Evolutionary conservation across 2,329 filamentous ascomycete genomes (phyloP).

Genomic region (Tolypocladium capitatum): DNA sequence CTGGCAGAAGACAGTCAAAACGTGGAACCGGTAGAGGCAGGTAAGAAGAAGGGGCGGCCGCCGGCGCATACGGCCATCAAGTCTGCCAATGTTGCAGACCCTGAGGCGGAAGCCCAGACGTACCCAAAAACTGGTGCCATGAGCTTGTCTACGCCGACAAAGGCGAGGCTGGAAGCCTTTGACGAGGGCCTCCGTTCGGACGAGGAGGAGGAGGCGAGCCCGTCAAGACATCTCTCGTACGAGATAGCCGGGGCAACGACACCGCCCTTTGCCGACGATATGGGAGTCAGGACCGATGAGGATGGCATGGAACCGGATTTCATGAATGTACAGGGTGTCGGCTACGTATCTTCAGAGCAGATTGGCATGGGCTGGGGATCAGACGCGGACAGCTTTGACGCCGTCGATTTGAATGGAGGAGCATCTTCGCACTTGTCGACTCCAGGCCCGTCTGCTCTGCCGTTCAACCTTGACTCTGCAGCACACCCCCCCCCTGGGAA

Average conservation of each 20-base stretch:
- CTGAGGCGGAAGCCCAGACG: slow-evolving; percentile 9
- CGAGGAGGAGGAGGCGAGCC: slow-evolving; percentile 12
- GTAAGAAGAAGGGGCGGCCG: slow-evolving; percentile 13
- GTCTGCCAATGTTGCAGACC: slow-evolving; percentile 14
- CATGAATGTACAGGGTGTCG: background rate
- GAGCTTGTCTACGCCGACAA: slow-evolving; percentile 22
- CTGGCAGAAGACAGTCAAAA: slow-evolving; percentile 12
- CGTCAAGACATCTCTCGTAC: slow-evolving; percentile 14
- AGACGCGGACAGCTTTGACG: background rate
- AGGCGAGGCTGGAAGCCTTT: slow-evolving; percentile 17
- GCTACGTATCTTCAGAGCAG: background rate
- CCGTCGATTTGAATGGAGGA: background rate
- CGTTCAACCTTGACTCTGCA: background rate
- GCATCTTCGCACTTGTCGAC: background rate
- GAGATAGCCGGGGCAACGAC: slow-evolving; percentile 7
- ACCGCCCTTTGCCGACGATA: background rate
- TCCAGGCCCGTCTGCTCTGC: background rate
- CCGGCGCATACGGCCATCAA: slow-evolving; percentile 12
- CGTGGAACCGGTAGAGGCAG: background rate
- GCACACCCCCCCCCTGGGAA: background rate
- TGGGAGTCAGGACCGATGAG: background rate
- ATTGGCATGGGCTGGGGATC: background rate
- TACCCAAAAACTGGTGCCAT: slow-evolving; percentile 18
- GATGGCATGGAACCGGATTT: background rate
- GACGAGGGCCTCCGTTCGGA: slow-evolving; percentile 14